Evolutionary conservation across 192 early-diverging fungal genomes (phyloP).

Genomic region (Thoreauomyces humboldtii): DNA sequence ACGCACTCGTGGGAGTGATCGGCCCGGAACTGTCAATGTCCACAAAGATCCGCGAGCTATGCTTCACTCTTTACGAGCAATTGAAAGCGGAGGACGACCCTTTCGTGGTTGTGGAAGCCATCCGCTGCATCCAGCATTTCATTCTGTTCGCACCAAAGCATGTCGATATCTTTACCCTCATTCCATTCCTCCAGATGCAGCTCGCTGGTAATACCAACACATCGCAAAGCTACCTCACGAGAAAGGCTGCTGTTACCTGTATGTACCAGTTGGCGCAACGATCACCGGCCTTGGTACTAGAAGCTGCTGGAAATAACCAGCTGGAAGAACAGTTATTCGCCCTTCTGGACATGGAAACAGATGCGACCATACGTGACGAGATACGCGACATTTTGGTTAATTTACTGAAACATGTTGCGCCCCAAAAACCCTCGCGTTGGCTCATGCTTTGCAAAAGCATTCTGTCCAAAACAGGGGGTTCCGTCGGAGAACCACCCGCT

Average conservation of each 20-base stretch:
- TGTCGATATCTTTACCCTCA: conserved; percentile 62
- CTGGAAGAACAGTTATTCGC: conserved; percentile 80
- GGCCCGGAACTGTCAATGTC: conserved; percentile 88
- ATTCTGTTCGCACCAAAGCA: conserved; percentile 83
- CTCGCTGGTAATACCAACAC: conserved; percentile 39
- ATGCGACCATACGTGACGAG: conserved; percentile 58
- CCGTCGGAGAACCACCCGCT: conserved; percentile 16
- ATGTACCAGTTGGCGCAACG: conserved; percentile 81
- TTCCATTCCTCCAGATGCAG: conserved; percentile 75
- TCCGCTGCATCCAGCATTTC: conserved; percentile 83
- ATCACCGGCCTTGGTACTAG: conserved; percentile 69
- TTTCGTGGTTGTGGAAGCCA: conserved; percentile 76
- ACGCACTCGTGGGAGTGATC: conserved; percentile 81
- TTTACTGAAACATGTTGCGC: conserved; percentile 41
- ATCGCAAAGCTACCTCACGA: conserved; percentile 54
- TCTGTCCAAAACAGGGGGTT: conserved; percentile 56
- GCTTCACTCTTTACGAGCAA: conserved; percentile 74
- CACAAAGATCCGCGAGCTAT: conserved; percentile 70
- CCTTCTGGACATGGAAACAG: conserved; percentile 71
- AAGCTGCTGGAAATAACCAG: conserved; percentile 51
- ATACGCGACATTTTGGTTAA: conserved; percentile 49
- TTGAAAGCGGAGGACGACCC: conserved; percentile 74
- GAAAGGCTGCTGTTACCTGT: conserved; percentile 79
- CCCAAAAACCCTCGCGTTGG: conserved; percentile 75
- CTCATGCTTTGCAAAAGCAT: conserved; percentile 78